phyloP scores from a whole-genome alignment of 257 asterid species.

The Capsicum pubescens region DNA sequence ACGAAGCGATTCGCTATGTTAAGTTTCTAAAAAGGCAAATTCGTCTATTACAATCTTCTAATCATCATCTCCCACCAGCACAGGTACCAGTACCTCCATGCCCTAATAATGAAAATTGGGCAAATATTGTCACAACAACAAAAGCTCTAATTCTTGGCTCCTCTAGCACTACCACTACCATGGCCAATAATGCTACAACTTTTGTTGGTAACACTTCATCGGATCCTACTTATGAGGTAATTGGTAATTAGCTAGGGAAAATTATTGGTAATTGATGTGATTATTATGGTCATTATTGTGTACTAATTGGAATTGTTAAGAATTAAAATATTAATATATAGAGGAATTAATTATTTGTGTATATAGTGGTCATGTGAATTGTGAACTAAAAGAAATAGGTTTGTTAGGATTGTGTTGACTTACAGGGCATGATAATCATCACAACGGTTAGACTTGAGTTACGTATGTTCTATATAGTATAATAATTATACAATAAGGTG shows the following conservation, averaged over 20 bases:
- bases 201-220: conserved; percentile 41
- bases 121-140: conserved; percentile 7
- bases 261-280: neutral
- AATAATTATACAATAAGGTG: conserved; percentile 34
- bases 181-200: conserved; percentile 16
- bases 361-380: conserved; percentile 48
- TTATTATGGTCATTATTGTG: conserved; percentile 12
- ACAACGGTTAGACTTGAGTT: conserved; percentile 66
- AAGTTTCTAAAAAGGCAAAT: conserved; percentile 83
- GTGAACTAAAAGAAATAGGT: conserved; percentile 43
- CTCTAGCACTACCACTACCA: neutral
- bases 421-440: conserved; percentile 62
- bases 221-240: conserved; percentile 41
- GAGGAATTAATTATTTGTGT: conserved; percentile 15
- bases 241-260: conserved; percentile 33
- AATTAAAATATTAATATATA: conserved; percentile 1
- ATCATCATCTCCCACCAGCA: conserved; percentile 30
- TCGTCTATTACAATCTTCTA: conserved; percentile 52
- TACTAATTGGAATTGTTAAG: conserved; percentile 11
- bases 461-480: conserved; percentile 39
- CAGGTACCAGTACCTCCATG: conserved; percentile 15
- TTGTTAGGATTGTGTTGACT: conserved; percentile 91
- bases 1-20: conserved; percentile 86
- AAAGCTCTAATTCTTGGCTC: conserved; percentile 27
- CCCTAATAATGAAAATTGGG: conserved; percentile 40